phyloP scores from a whole-genome alignment of 164 flowering plant species.

The Magnolia officinalis region DNA sequence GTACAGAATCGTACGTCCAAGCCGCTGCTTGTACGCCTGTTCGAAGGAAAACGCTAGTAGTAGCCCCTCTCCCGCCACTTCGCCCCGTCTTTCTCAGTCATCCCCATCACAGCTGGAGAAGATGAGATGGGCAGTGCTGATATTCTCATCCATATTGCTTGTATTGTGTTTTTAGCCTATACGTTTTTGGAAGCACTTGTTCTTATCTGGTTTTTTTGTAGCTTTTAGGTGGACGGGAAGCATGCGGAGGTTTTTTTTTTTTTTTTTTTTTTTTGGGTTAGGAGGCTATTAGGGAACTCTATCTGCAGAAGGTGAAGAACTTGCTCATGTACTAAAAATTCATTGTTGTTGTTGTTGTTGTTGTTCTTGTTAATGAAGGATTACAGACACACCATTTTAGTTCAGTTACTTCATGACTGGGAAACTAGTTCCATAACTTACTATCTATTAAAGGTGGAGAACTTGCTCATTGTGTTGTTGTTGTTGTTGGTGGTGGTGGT shows the following conservation, averaged over 20 bases:
- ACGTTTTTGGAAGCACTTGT: not conserved
- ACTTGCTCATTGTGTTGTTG: no score
- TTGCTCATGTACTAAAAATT: no score
- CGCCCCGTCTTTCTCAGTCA: not conserved
- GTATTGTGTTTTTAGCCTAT: not conserved
- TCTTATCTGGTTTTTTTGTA: not conserved
- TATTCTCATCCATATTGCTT: not conserved
- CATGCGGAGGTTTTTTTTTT: not conserved
- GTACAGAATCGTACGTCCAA: constrained; percentile 71
- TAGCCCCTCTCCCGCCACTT: constrained; percentile 21
- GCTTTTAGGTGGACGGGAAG: not conserved
- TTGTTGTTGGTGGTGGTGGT: no score
- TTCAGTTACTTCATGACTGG: no score
- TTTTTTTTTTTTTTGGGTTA: no score
- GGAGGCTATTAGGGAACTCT: no score
- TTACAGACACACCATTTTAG: no score
- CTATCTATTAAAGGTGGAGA: no score
- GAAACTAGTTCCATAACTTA: no score
- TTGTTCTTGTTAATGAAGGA: no score
- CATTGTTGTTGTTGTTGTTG: no score
- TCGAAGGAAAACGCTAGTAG: constrained; percentile 47
- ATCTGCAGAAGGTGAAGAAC: no score
- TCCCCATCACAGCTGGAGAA: not conserved
- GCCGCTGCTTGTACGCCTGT: constrained; percentile 77
- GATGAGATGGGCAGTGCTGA: not conserved